Percentiles rank a stretch among this genome's conserved stretches.
Evolutionary conservation across 768 basidiomycete genomes (phyloP).

Genomic region (Lactarius hengduanensis): DNA sequence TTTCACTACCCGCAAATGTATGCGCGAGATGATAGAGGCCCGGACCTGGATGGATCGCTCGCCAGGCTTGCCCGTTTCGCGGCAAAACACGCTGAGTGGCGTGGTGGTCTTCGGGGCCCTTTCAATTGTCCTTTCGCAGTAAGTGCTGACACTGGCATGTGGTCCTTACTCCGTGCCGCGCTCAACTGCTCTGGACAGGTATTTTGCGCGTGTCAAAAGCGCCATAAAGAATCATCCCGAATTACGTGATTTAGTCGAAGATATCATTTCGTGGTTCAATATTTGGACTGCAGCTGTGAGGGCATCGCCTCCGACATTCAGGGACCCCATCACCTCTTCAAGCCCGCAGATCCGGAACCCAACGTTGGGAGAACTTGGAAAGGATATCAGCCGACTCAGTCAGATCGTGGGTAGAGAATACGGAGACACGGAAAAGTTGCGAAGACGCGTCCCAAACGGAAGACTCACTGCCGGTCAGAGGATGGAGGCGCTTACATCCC

Average conservation of each 20-base stretch:
- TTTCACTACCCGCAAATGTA: slow-evolving; percentile 25
- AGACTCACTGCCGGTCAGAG: slow-evolving; percentile 26
- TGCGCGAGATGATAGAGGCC: slow-evolving; percentile 31
- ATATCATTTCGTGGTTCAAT: slow-evolving; percentile 46
- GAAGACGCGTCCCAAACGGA: slow-evolving; percentile 6
- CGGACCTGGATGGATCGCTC: slow-evolving; percentile 32
- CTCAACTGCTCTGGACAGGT: slow-evolving; percentile 37
- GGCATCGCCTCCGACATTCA: slow-evolving; percentile 42
- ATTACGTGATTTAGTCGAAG: slow-evolving; percentile 42
- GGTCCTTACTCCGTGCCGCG: neutral
- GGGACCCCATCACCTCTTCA: slow-evolving; percentile 42
- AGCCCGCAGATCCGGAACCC: slow-evolving; percentile 39
- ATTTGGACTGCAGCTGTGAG: slow-evolving; percentile 47
- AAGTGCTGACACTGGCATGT: neutral
- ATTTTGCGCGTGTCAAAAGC: slow-evolving; percentile 57
- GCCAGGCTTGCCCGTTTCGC: slow-evolving; percentile 13
- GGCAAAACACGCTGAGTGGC: slow-evolving; percentile 31
- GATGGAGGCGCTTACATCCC: slow-evolving; percentile 42
- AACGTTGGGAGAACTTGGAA: slow-evolving; percentile 38
- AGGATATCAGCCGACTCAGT: slow-evolving; percentile 36
- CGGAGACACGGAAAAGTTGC: slow-evolving; percentile 34
- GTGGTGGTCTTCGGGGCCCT: slow-evolving; percentile 36
- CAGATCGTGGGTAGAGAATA: slow-evolving; percentile 54
- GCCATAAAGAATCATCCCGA: slow-evolving; percentile 47
- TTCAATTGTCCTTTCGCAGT: slow-evolving; percentile 29